These are phyloP conservation scores for Tetrahymena elliotti DNA, from an alignment of 73 alveolate species.

Conservation along the genomic window DNA sequence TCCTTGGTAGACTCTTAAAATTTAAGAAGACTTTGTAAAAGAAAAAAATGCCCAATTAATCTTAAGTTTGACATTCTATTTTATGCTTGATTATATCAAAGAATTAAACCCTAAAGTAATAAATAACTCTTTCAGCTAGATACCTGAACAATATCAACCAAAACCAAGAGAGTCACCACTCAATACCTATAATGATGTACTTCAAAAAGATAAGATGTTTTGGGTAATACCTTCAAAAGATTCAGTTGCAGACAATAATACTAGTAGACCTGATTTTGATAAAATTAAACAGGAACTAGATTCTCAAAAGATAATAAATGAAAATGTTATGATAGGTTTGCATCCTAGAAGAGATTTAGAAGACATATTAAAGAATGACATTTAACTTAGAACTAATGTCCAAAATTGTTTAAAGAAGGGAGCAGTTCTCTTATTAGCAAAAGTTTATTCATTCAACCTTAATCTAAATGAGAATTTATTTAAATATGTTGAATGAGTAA, in stretches of 20 bases:
- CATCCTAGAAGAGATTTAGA: not conserved
- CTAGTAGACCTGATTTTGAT: not conserved
- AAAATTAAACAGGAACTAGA: not conserved
- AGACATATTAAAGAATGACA: not conserved
- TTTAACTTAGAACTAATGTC: not conserved
- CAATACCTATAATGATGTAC: not conserved
- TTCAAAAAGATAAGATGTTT: not conserved
- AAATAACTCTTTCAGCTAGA: not conserved
- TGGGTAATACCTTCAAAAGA: not conserved
- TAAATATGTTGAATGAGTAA: not conserved
- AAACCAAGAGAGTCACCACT: not conserved
- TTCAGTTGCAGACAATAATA: not conserved
- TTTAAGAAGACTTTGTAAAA: not conserved
- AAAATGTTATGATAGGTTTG: not conserved
- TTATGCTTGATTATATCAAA: not conserved
- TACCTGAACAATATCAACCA: not conserved
- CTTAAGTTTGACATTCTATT: not conserved
- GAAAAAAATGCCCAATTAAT: not conserved
- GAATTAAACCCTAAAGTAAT: not conserved
- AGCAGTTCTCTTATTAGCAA: not conserved
- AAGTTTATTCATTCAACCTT: not conserved
- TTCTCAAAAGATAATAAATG: not conserved
- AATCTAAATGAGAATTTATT: not conserved
- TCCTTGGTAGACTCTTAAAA: not conserved
- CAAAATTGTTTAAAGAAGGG: not conserved